Conservation (phyloP, 1,284 basidiomycete species). For the Phlebopus sp. region DNA sequence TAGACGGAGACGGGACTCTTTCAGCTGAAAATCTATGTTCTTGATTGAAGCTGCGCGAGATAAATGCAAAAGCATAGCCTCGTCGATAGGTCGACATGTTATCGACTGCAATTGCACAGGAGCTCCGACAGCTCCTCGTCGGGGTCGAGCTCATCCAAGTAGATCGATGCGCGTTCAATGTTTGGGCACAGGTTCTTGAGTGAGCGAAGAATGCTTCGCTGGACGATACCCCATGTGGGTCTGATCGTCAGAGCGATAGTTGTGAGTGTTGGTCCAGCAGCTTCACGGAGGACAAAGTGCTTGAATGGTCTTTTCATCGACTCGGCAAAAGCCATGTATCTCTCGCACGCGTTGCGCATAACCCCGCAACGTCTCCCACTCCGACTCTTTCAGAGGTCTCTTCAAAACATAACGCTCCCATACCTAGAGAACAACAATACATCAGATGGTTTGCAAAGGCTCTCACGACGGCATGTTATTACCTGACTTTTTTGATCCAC, state of each 20-base stretch:
- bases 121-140: not conserved
- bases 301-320: not conserved
- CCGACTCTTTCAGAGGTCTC: constrained; percentile 1
- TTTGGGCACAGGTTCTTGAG: constrained; percentile 2
- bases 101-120: constrained; percentile 2
- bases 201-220: constrained; percentile 2
- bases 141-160: not conserved
- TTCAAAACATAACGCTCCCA: not conserved
- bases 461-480: too few species aligned
- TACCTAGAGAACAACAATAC: not conserved
- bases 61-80: not conserved
- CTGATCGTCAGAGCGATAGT: not conserved
- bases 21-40: not conserved
- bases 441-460: too few species aligned
- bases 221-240: not conserved
- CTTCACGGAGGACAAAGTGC: constrained; percentile 1
- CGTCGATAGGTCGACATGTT: not conserved
- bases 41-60: not conserved
- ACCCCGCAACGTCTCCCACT: constrained; percentile 2
- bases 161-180: not conserved
- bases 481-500: not conserved
- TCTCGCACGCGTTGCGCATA: constrained; percentile 2
- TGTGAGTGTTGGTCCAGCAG: constrained; percentile 4
- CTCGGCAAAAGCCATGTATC: not conserved
- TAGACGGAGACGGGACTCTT: not conserved